These are phyloP conservation scores for Babesia divergens DNA, from an alignment of 169 alveolate species.

Conservation along the genomic window DNA sequence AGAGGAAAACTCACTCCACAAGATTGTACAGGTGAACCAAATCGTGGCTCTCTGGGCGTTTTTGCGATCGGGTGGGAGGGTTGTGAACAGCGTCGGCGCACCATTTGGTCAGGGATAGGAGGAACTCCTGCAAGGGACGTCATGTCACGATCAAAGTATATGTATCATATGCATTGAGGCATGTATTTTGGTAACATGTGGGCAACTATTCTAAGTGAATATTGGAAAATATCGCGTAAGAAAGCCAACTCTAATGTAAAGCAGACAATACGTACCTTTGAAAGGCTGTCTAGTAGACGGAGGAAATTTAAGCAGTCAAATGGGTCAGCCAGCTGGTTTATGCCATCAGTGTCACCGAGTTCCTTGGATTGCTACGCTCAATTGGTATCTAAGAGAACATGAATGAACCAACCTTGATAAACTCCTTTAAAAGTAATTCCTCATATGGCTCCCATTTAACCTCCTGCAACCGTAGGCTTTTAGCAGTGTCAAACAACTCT, in stretches of 20 bases:
- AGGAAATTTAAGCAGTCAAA: conserved; percentile 68
- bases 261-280: conserved; percentile 38
- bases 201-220: too few species aligned
- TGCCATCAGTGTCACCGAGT: conserved; percentile 57
- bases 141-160: background rate
- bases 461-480: conserved; percentile 15
- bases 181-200: too few species aligned
- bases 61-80: conserved; percentile 72
- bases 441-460: conserved; percentile 53
- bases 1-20: conserved; percentile 31
- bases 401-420: conserved; percentile 51
- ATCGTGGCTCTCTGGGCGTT: conserved; percentile 70
- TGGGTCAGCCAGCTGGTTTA: conserved; percentile 73
- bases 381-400: conserved; percentile 22
- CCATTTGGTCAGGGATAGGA: conserved; percentile 73
- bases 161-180: too few species aligned
- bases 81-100: conserved; percentile 74
- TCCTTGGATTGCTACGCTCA: conserved; percentile 43
- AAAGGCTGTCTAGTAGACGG: conserved; percentile 9
- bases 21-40: conserved; percentile 68
- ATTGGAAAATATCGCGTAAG: background rate
- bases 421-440: conserved; percentile 31
- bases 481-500: conserved; percentile 66
- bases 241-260: background rate
- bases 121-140: conserved; percentile 50